These are phyloP conservation scores for Phanerochaete carnosa DNA, from an alignment of 768 basidiomycete genomes.

Conservation along the genomic window DNA sequence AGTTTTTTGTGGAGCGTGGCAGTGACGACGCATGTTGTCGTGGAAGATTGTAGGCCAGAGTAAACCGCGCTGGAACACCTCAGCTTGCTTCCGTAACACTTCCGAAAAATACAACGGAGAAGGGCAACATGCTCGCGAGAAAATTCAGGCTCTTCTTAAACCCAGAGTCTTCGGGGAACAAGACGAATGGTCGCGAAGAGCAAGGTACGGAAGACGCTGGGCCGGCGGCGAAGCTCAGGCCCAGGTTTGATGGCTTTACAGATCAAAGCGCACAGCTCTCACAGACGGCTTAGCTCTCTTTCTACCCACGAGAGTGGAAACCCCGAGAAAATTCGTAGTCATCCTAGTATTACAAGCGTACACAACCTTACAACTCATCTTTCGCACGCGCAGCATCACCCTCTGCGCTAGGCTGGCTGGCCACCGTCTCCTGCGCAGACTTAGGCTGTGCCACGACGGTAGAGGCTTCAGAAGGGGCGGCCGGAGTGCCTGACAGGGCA, in stretches of 20 bases:
- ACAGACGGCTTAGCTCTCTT: background rate
- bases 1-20: background rate
- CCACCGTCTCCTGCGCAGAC: background rate
- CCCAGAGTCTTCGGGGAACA: too few relatives aligned
- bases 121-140: background rate
- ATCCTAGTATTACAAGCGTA: slow-evolving; percentile 1
- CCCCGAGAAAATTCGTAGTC: background rate
- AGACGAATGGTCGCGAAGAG: background rate
- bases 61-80: background rate
- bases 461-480: slow-evolving; percentile 3
- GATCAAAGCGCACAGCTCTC: background rate
- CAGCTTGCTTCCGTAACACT: background rate
- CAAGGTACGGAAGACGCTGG: background rate
- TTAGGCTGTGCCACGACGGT: background rate
- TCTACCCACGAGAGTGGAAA: background rate
- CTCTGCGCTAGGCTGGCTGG: background rate
- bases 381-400: background rate
- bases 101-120: background rate
- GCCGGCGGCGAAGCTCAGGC: background rate
- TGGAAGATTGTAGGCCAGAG: background rate
- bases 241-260: background rate
- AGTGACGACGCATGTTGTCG: background rate
- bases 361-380: slow-evolving; percentile 9
- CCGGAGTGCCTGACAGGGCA: slow-evolving; percentile 10
- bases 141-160: background rate